Evolutionary conservation across 78 protist genomes (phyloP), one percentile per base, ranked within the genome.

Genomic region (Dictyostelium discoideum): DNA sequence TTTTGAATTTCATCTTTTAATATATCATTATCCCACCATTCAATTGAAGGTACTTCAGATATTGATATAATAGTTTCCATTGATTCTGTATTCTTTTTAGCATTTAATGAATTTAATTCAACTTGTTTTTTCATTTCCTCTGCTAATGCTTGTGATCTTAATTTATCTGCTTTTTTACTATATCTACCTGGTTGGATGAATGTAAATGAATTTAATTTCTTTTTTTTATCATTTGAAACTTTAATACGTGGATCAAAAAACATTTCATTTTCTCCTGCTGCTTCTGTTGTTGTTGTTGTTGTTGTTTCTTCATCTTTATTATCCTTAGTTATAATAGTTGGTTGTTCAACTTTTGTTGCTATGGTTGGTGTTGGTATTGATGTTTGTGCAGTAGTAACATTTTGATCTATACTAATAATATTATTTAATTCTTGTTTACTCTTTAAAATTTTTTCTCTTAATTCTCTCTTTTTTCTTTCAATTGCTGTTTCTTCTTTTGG

Each of bases 21-120:
- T 7, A 93, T 16, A 11, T 86, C 86, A 48, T 63, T 72, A 54
- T 93, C 96, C 96, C 96, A 93, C 96, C 96, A 93, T 82, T 93
- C 96, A 26, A 93, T 54, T 6, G 57, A 40, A 8, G 96, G 96
- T 14, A 93, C 94, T 24, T 40, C 60, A 13, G 82, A 80, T 0
- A 78, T 16, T 3, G 50, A 20, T 2, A 63, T 74, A 8, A 9
- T 37, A 10, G 94, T 81, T 26, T 78, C 48, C 14, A 74, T 14
- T 20, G 46, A 18, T 22, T 87, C 93, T 22, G 26, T 16, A 13
- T 32, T 50, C n/a, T 10, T 79, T 79, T 79, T 39, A 5, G 10
- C 24, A 18, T 42, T 44, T 44, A 42, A 22, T 44, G 37, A n/a
- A 74, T 74, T 74, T 74, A 29, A 9, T 88, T 67, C 72, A 20